Evolutionary conservation across 306 rosid genomes (phyloP).

Genomic region (Rosa rugosa): DNA sequence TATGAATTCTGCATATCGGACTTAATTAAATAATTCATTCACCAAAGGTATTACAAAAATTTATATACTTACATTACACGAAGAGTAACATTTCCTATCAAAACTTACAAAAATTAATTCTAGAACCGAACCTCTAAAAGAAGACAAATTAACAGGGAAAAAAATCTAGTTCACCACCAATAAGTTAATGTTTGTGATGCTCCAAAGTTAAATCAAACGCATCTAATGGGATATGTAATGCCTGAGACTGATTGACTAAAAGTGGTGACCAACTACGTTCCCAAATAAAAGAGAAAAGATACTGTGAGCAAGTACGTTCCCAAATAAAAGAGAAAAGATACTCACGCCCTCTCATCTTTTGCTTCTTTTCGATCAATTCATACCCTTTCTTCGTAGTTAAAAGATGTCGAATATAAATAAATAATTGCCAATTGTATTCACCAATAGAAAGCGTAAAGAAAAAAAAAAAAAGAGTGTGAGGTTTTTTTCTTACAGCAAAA

Average conservation of each 20-base stretch:
- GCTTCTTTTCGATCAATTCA: too few species aligned
- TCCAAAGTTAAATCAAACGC: neutral
- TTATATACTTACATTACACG: neutral
- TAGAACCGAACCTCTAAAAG: neutral
- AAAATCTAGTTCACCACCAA: neutral
- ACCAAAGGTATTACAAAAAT: neutral
- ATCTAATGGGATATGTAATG: neutral
- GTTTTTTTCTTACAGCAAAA: slow-evolving; percentile 51
- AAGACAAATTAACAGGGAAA: neutral
- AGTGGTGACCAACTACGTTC: too few species aligned
- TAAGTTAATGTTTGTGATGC: neutral
- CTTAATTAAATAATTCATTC: neutral
- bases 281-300: too few species aligned
- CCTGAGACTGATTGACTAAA: too few species aligned
- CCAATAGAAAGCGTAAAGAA: neutral
- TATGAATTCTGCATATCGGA: slow-evolving; percentile 43
- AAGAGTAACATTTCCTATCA: neutral
- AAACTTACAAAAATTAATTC: neutral
- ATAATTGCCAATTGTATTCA: too few species aligned
- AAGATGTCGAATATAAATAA: too few species aligned
- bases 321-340: too few species aligned
- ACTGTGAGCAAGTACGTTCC: too few species aligned
- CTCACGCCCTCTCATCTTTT: too few species aligned
- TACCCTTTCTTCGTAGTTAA: too few species aligned
- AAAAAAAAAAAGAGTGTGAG: neutral